Evolutionary conservation across 805 yeast genomes (phyloP).

Genomic region (Lachancea meyersii): DNA sequence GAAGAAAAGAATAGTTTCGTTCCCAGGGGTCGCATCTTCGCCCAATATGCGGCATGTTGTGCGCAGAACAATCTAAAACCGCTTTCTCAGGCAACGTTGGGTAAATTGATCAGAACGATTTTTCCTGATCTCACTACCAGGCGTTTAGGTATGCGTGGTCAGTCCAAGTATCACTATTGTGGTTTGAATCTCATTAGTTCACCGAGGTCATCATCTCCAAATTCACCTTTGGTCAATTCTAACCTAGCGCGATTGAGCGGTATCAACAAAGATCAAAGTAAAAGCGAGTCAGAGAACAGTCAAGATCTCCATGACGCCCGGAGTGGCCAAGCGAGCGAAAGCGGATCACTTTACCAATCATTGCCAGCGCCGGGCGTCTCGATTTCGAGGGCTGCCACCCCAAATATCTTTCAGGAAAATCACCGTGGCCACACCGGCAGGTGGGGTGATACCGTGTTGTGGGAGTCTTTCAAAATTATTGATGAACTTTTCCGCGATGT

Average conservation of each 20-base stretch:
- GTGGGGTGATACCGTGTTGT: neutral
- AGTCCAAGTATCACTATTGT: constrained; percentile 80
- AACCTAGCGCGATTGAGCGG: neutral
- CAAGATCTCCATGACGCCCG: neutral
- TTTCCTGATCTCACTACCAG: constrained; percentile 68
- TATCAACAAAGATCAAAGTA: neutral
- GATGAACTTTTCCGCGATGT: constrained; percentile 1
- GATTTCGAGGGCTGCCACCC: neutral
- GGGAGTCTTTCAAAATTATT: constrained; percentile 1
- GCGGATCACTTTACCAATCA: neutral
- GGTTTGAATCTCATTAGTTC: constrained; percentile 51
- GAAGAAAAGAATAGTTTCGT: constrained; percentile 45
- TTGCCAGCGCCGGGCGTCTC: neutral
- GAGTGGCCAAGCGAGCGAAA: neutral
- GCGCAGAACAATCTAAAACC: constrained; percentile 50
- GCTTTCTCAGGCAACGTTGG: constrained; percentile 71
- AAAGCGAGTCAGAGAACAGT: neutral
- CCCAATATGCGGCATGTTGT: constrained; percentile 55
- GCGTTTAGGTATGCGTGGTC: constrained; percentile 75
- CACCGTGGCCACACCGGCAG: neutral
- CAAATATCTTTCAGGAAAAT: neutral
- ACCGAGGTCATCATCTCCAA: constrained; percentile 21
- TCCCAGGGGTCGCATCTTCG: constrained; percentile 63
- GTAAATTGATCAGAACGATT: constrained; percentile 59
- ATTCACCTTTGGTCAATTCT: constrained; percentile 13